A percentile compares a stretch with the other conserved stretches of the same genome.
These are phyloP conservation scores for Eimeria maxima DNA, from an alignment of 169 alveolate species.

Conservation along the genomic window DNA sequence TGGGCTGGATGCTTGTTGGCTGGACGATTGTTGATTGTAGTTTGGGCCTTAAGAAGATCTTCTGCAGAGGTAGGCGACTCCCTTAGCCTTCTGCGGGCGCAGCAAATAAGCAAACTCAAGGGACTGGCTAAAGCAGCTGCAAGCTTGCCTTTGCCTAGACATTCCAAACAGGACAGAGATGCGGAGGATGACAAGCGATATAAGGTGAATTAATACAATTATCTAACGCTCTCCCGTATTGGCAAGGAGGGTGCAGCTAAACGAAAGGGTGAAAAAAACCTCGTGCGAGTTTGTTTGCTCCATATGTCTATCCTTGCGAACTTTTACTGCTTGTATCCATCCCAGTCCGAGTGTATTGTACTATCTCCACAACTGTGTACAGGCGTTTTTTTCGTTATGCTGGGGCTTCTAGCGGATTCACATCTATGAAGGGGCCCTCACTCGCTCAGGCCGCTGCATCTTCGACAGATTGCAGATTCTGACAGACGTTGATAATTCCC, in stretches of 20 bases:
- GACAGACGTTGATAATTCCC: background rate
- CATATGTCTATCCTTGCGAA: background rate
- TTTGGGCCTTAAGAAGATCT: background rate
- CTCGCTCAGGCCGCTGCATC: conserved; percentile 48
- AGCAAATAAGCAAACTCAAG: background rate
- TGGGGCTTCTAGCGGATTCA: background rate
- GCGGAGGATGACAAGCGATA: background rate
- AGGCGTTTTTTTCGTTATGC: too few species aligned
- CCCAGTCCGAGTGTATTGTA: background rate
- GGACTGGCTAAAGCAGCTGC: background rate
- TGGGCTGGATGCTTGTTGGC: conserved; percentile 7
- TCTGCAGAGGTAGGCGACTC: background rate
- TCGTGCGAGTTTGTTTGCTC: background rate
- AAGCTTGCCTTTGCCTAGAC: background rate
- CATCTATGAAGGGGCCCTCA: background rate
- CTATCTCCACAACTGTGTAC: background rate
- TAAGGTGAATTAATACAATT: background rate
- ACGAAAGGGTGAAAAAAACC: background rate
- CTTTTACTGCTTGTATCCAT: background rate
- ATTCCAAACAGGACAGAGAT: background rate
- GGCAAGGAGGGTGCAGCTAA: background rate
- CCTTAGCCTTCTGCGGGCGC: conserved; percentile 18
- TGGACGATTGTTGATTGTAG: too few species aligned
- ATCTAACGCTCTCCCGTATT: background rate
- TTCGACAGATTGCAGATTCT: conserved; percentile 14